A percentile compares a stretch with the other conserved stretches of the same genome.
Evolutionary conservation across 78 protist genomes (phyloP).

Genomic region (Protostelium mycophagum): DNA sequence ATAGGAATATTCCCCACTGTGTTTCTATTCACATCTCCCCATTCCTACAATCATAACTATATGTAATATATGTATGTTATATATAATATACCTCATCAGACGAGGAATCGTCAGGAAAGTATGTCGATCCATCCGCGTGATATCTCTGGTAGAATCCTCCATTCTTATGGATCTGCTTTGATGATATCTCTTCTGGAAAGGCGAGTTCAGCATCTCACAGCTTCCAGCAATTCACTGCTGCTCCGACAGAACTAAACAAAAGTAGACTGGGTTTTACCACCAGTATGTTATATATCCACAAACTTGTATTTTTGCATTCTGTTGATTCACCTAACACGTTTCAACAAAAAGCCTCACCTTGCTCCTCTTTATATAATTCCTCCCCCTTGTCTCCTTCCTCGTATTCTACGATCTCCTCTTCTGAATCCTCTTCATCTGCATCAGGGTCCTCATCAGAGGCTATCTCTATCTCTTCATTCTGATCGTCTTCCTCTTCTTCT

Average conservation of each 20-base stretch:
- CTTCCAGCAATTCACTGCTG: conserved; percentile 10
- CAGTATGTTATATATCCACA: conserved; percentile 8
- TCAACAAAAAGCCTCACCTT: conserved; percentile 3
- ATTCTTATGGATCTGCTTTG: conserved; percentile 7
- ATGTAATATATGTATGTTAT: not conserved
- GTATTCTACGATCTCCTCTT: conserved; percentile 18
- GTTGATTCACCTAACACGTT: not conserved
- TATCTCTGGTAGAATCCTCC: not conserved
- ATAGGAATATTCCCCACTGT: conserved; percentile 88
- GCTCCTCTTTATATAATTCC: conserved; percentile 5
- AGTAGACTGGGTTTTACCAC: not conserved
- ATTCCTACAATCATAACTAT: not conserved
- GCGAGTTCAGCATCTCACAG: no score
- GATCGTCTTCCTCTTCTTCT: conserved; percentile 7
- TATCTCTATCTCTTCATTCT: not conserved
- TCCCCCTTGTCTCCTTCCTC: conserved; percentile 30
- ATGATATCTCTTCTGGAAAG: conserved; percentile 4
- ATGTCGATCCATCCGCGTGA: conserved; percentile 26
- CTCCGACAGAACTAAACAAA: not conserved
- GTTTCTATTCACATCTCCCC: conserved; percentile 19
- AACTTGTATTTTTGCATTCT: not conserved
- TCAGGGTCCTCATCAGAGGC: conserved; percentile 6
- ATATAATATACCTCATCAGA: conserved; percentile 48
- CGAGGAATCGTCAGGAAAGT: conserved; percentile 40
- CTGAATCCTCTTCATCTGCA: not conserved